These are phyloP conservation scores for Euphorbia corollata DNA, from an alignment of 441 rosid genomes.

Conservation along the genomic window DNA sequence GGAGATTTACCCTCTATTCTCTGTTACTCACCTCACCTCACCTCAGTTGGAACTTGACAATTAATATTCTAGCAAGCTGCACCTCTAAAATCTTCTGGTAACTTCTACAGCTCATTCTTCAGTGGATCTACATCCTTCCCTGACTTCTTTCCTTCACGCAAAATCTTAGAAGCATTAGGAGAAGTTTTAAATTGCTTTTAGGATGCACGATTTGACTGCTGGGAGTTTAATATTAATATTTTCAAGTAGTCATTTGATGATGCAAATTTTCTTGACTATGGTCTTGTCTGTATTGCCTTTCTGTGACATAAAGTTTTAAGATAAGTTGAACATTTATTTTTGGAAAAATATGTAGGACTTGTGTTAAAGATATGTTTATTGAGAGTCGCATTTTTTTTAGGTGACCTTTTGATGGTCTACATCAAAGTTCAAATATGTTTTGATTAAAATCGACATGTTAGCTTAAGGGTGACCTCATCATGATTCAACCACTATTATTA, in stretches of 20 bases:
- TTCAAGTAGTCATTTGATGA: slow-evolving; percentile 2
- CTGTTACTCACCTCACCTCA: not conserved
- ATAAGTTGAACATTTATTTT: not conserved
- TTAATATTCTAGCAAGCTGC: not conserved
- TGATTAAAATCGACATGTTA: not conserved
- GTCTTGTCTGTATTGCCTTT: slow-evolving; percentile 1
- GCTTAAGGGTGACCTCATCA: not conserved
- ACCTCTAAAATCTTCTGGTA: not conserved
- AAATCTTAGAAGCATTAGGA: slow-evolving; percentile 1
- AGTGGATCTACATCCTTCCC: not conserved
- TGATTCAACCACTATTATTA: not conserved
- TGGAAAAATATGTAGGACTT: not conserved
- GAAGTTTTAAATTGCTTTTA: not conserved
- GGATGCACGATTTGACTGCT: not conserved
- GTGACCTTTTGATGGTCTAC: not conserved
- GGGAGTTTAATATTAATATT: slow-evolving; percentile 3
- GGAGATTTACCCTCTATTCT: not conserved
- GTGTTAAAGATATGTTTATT: not conserved
- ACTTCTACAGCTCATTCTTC: not conserved
- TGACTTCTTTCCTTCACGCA: not conserved
- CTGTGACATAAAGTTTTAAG: too few relatives aligned
- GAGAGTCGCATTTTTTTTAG: not conserved
- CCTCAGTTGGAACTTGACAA: not conserved
- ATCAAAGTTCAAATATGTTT: not conserved
- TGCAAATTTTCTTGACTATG: not conserved